Evolutionary conservation across 2,329 filamentous ascomycete species (phyloP), one percentile per base, ranked within the genome.

Genomic region (Basipetospora chlamydospora): DNA sequence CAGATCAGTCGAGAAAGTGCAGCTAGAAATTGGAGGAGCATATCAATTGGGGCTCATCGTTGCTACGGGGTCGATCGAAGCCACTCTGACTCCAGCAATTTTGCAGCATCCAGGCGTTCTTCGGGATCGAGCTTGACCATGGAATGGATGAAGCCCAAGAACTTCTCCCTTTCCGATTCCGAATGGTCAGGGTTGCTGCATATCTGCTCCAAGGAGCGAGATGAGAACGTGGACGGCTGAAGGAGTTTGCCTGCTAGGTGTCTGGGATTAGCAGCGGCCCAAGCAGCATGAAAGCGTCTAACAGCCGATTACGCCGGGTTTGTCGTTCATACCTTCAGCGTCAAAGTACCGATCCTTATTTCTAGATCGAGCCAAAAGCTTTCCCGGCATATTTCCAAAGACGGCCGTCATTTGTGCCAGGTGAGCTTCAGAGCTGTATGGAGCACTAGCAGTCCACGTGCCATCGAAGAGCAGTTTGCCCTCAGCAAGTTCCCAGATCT

Each of bases 401-500:
- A 49, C 22, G 11, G 47, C 38, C 0, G 31, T 35, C 13, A 49
- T 49, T 35, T 49, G 46, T 2, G 46, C 47, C n/a, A 49, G 33
- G 28, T 51, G 47, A n/a, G 46, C 48, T 22, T 46, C 44, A 3
- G 44, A 13, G 5, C 40, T 42, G 22, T 49, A 51, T 6, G 28
- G n/a, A n/a, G 18, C 42, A 3, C 35, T 37, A 2, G 42, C n/a
- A 3, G 42, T 44, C 43, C 42, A 46, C 20, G 12, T 23, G 26
- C 47, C 46, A 23, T 51, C 47, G 23, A 51, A 49, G 10, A 49
- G 30, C 16, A 49, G 36, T 16, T 13, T n/a, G 3, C 43, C 46
- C 23, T 47, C 36, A 7, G 37, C 35, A 33, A 49, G 43, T 26
- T 47, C 45, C 45, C 44, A 47, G 28, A 49, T 44, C 44, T 47